Base-by-base conservation (phyloP, 257 asterid genomes). In the Lavandula angustifolia region DNA sequence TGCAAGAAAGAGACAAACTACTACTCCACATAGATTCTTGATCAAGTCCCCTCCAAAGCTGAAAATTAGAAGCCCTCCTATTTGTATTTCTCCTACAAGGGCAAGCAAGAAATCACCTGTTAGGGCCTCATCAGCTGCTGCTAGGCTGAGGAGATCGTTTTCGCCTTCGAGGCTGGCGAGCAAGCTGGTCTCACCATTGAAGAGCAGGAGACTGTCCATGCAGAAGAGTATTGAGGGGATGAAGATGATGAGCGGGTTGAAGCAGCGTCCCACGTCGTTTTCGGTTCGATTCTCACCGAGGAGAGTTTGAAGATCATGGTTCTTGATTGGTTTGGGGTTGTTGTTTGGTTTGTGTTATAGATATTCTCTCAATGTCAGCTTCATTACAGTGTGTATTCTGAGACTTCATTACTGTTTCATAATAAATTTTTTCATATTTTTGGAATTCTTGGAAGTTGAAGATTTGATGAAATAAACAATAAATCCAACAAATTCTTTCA, bases 11-110 rank as follows among this genome's bases (percentile, higher is more conserved):
- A 77, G 54, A 12, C 79, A 57, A 16, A 37, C 41, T 37, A 14
- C 72, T 9, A 79, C 87, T 4, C 95, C 95, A 32, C 96, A 87
- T 56, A 92, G 83, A 84, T 88, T 91, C 70, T 73, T 87, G 89
- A 83, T 89, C 70, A 92, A 92, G 92, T 80, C 95, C 13, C 14
- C 69, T 35, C 14, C 71, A 22, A 4, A 52, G 81, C 56, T 63
- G 95, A 41, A 79, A 84, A 73, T 90, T 85, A 6, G 60, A 70
- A 62, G 75, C 53, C 69, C 69, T 12, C 64, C 75, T 8, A 6
- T 70, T 61, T 51, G 34, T 34, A 70, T 70, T 75, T 91, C 80
- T 78, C 97, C n/a, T 0, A 92, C 89, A 40, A 72, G 95, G 35
- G 73, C 51, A 44, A 86, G 81, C 35, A 83, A 75, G 72, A 75